Evolutionary conservation across 2,329 filamentous ascomycete species (phyloP), one percentile per base, ranked within the genome.

Genomic region (Botryotinia globosa): DNA sequence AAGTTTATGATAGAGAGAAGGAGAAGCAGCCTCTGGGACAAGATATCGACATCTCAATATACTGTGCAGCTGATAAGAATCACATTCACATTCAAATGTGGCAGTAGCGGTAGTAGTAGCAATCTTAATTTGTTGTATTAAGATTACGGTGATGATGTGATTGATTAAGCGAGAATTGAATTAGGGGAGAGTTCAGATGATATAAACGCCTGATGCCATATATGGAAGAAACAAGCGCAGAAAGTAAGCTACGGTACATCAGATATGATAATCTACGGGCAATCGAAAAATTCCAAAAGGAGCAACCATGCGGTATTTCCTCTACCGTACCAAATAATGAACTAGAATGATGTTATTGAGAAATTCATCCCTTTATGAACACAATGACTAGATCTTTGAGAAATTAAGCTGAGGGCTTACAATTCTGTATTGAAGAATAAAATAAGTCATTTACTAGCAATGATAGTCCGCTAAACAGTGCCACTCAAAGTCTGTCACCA

Each of bases 371-470:
- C 6, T 9, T 1, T 18, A 29, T 18, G n/a, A 56, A 7, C 7
- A 18, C 51, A 32, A 16, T 54, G 12, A 51, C 22, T 6, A 51
- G 48, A 51, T n/a, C 25, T n/a, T n/a, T 25, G 48, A n/a, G 1
- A n/a, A 12, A 0, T 0, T 6, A 14, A n/a, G 25, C 3, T 4
- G 6, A 6, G 3, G 48, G 4, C 4, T 51, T 10, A 25, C 10
- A 7, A 12, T 14, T 3, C 22, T 10, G 22, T 51, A 51, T 51
- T n/a, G 48, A 14, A n/a, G 10, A 14, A 51, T 48, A 3, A 10
- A 10, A 48, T 22, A 0, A 8, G 44, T 22, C 44, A 22, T 48
- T 22, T 22, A 0, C 10, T 48, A 48, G 44, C 44, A 22, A 48
- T 48, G 44, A 22, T 22, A 48, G 44, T 22, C 7, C 44, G 44